Conservation (phyloP, 73 alveolate species). For the Symbiodinium pilosum region DNA sequence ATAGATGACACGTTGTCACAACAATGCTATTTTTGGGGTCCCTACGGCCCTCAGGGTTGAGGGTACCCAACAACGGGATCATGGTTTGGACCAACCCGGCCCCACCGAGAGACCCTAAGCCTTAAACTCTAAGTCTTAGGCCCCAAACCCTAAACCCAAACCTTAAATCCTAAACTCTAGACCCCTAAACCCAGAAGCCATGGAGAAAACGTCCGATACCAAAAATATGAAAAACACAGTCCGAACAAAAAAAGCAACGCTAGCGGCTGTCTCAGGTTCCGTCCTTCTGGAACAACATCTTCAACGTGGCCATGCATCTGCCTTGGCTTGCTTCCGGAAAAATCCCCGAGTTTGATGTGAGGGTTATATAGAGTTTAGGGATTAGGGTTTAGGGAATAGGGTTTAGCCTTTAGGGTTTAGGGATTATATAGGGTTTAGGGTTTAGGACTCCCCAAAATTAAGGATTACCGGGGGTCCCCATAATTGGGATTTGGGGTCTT, state of each 20-base stretch:
- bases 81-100: no score
- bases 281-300: slow-evolving; percentile 75
- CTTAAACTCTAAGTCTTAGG: not conserved
- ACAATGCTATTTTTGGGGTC: no score
- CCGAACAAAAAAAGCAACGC: not conserved
- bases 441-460: not conserved
- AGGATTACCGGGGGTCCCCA: no score
- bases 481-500: no score
- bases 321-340: not conserved
- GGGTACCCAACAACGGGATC: no score
- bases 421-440: not conserved
- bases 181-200: no score
- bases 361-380: not conserved
- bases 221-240: no score
- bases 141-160: not conserved
- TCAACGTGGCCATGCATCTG: slow-evolving; percentile 29
- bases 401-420: not conserved
- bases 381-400: no score
- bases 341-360: no score
- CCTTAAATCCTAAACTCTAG: not conserved
- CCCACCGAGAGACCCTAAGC: not conserved
- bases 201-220: no score
- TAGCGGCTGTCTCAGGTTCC: not conserved
- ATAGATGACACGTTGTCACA: no score
- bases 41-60: no score